These are phyloP conservation scores for Monosporascus sp. DNA, from an alignment of 2,329 filamentous ascomycete genomes.

Conservation along the genomic window DNA sequence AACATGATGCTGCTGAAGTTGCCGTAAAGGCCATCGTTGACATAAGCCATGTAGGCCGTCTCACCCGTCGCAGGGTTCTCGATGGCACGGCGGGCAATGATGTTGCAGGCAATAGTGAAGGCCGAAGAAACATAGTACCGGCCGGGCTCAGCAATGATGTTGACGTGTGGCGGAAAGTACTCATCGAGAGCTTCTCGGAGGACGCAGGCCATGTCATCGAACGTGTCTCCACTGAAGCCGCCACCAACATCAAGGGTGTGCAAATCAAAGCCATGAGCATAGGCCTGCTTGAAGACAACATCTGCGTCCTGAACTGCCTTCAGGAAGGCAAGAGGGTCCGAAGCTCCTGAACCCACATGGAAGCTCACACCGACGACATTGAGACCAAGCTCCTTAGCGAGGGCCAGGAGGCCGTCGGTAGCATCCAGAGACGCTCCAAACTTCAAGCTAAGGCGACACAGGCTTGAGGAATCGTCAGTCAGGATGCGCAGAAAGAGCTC, in stretches of 20 bases:
- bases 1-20: constrained; percentile 99
- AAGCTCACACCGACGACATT: constrained; percentile 96
- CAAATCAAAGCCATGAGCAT: constrained; percentile 69
- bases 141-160: constrained; percentile 91
- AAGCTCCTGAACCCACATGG: constrained; percentile 93
- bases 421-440: constrained; percentile 88
- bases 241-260: constrained; percentile 91
- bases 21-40: constrained; percentile 96
- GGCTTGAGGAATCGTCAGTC: constrained; percentile 90
- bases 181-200: constrained; percentile 75
- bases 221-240: constrained; percentile 85
- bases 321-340: constrained; percentile 84
- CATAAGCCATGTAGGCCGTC: constrained; percentile 89
- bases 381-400: constrained; percentile 76
- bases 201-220: constrained; percentile 82
- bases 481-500: constrained; percentile 92
- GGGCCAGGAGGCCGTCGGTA: constrained; percentile 67
- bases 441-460: constrained; percentile 95
- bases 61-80: constrained; percentile 59
- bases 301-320: constrained; percentile 89
- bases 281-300: constrained; percentile 80
- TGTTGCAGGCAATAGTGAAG: constrained; percentile 90
- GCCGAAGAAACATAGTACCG: constrained; percentile 92
- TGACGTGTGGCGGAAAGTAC: constrained; percentile 76
- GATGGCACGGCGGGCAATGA: constrained; percentile 91